These are phyloP conservation scores for Plasmodium relictum DNA, from an alignment of 169 alveolate species.

Conservation along the genomic window DNA sequence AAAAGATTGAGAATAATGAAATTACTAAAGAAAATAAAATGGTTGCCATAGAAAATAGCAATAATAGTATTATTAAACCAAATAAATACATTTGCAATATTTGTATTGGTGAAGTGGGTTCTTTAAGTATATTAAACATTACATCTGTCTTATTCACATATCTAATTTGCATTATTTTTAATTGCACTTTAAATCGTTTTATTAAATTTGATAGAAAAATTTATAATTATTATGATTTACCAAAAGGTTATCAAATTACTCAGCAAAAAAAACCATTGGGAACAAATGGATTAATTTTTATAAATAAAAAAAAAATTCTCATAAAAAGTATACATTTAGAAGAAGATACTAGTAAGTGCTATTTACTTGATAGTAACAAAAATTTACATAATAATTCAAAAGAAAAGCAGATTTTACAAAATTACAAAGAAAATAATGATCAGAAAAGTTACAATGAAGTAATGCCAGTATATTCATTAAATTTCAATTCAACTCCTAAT, in stretches of 20 bases:
- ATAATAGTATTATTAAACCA: conserved; percentile 15
- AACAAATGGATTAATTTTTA: conserved; percentile 77
- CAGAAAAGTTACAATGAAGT: neutral
- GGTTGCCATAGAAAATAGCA: neutral
- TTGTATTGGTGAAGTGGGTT: conserved; percentile 86
- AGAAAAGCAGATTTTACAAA: neutral
- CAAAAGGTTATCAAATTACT: conserved; percentile 86
- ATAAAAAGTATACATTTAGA: conserved; percentile 82
- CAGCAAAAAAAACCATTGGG: conserved; percentile 83
- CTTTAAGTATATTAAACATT: conserved; percentile 79
- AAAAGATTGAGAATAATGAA: neutral
- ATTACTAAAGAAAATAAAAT: neutral
- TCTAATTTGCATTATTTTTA: conserved; percentile 75
- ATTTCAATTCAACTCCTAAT: neutral
- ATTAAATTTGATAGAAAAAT: conserved; percentile 83
- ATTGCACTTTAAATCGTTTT: conserved; percentile 74
- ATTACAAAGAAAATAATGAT: neutral
- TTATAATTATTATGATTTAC: conserved; percentile 86
- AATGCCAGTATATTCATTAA: neutral
- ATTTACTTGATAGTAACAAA: neutral
- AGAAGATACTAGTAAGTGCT: conserved; percentile 86
- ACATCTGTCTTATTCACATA: conserved; percentile 80
- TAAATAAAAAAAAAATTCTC: conserved; percentile 64
- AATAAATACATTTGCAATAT: conserved; percentile 81
- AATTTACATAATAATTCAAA: no score